Percentiles rank a stretch among this genome's conserved stretches.
phyloP scores from a whole-genome alignment of 139 green algal species.

The Asterochloris erici region DNA sequence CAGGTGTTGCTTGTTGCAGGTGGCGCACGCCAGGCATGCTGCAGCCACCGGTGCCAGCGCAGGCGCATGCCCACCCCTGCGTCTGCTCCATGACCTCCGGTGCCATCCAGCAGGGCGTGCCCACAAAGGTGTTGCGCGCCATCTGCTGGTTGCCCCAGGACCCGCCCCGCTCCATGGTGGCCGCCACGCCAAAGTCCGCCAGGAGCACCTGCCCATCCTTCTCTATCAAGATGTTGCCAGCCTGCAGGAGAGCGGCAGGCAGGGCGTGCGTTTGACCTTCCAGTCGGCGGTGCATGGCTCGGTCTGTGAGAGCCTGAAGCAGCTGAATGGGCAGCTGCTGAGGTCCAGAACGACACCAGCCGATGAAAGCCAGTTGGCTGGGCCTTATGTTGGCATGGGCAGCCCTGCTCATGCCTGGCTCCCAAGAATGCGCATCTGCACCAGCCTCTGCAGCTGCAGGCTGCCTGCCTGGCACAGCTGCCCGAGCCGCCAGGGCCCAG shows the following conservation, averaged over 20 bases:
- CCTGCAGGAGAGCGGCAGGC: conserved; percentile 45
- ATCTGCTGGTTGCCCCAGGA: conserved; percentile 80
- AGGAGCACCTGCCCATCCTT: conserved; percentile 84
- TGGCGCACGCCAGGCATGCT: not conserved
- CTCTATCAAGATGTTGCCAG: conserved; percentile 98
- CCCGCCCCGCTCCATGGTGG: conserved; percentile 80
- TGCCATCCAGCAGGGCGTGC: conserved; percentile 97
- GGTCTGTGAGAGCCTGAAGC: too few relatives aligned
- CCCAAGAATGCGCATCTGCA: too few relatives aligned
- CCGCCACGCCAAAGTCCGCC: conserved; percentile 97
- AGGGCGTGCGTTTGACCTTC: too few relatives aligned
- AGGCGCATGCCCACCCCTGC: conserved; percentile 37
- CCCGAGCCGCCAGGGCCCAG: too few relatives aligned
- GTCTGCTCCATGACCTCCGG: conserved; percentile 98
- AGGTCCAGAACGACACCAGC: too few relatives aligned
- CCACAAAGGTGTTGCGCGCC: conserved; percentile 83
- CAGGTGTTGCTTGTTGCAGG: not conserved
- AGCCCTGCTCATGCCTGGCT: too few relatives aligned
- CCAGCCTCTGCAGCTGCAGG: too few relatives aligned
- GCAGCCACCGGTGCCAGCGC: not conserved
- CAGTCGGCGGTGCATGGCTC: too few relatives aligned
- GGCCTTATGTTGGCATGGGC: too few relatives aligned
- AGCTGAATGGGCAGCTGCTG: too few relatives aligned
- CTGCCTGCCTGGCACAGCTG: too few relatives aligned
- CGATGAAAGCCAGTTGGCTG: too few relatives aligned